Percentiles rank a stretch among this genome's conserved stretches.
phyloP scores from a whole-genome alignment of 1,284 basidiomycete species.

The Malassezia japonica region DNA sequence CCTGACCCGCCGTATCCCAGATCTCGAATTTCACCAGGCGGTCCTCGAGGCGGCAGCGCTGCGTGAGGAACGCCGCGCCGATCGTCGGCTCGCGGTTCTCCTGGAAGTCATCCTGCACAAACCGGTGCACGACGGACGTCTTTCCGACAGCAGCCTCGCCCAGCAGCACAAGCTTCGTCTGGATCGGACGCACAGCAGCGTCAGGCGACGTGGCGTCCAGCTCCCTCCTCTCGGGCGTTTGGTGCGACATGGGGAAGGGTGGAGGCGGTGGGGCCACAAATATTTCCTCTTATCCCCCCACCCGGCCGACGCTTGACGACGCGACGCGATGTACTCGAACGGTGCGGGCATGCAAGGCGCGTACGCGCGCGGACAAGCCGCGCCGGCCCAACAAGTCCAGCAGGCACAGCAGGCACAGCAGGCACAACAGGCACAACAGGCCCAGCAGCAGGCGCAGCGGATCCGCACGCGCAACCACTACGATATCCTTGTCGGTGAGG shows the following conservation, averaged over 20 bases:
- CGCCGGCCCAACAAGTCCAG: too few species aligned
- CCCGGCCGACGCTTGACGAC: background rate
- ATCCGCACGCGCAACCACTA: slow-evolving; percentile 23
- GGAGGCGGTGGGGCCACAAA: background rate
- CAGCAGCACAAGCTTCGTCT: slow-evolving; percentile 47
- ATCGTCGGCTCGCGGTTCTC: slow-evolving; percentile 97
- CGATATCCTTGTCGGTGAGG: slow-evolving; percentile 32
- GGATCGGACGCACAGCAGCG: slow-evolving; percentile 27
- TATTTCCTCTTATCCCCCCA: background rate
- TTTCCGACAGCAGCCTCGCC: slow-evolving; percentile 97
- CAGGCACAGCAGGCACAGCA: slow-evolving; percentile 17
- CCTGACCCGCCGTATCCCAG: slow-evolving; percentile 91
- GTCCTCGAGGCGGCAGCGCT: slow-evolving; percentile 59
- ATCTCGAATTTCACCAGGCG: slow-evolving; percentile 82
- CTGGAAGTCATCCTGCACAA: slow-evolving; percentile 89
- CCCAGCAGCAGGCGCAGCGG: slow-evolving; percentile 35
- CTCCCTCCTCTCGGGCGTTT: background rate
- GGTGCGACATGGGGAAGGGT: background rate
- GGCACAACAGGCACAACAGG: slow-evolving; percentile 24
- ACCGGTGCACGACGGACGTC: slow-evolving; percentile 95
- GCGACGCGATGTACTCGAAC: slow-evolving; percentile 1
- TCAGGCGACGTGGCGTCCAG: slow-evolving; percentile 1
- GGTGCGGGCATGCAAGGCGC: background rate
- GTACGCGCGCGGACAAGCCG: slow-evolving; percentile 1
- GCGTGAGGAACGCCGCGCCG: slow-evolving; percentile 68